These are phyloP conservation scores for Suhomyces tanzawaensis DNA, from an alignment of 805 yeast genomes.

Conservation along the genomic window DNA sequence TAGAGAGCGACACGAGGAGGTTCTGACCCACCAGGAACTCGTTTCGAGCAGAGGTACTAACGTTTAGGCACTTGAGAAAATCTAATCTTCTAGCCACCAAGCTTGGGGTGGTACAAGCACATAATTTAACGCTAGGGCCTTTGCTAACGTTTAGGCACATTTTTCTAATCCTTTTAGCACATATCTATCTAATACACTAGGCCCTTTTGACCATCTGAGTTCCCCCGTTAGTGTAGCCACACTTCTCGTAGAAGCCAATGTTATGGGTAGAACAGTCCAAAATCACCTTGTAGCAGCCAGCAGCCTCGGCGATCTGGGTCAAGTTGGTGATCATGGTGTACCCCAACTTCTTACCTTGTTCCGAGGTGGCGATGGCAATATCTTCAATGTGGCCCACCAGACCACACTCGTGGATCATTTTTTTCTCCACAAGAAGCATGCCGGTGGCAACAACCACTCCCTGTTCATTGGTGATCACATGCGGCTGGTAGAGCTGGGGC, in stretches of 20 bases:
- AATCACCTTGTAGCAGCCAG: constrained; percentile 84
- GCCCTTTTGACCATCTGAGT: constrained; percentile 63
- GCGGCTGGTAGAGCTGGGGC: constrained; percentile 58
- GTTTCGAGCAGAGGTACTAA: constrained; percentile 18
- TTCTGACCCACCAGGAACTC: not conserved
- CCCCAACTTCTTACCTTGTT: constrained; percentile 87
- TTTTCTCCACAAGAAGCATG: constrained; percentile 72
- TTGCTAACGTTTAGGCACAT: no score
- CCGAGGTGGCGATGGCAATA: constrained; percentile 69
- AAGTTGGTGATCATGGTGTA: constrained; percentile 59
- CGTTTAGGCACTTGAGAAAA: constrained; percentile 34
- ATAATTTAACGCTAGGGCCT: no score
- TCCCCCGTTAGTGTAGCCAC: constrained; percentile 70
- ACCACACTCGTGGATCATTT: constrained; percentile 81
- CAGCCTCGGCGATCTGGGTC: constrained; percentile 52
- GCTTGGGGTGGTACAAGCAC: no score
- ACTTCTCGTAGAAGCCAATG: constrained; percentile 82
- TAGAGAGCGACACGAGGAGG: not conserved
- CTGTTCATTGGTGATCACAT: constrained; percentile 58
- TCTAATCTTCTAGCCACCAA: no score
- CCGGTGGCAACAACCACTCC: constrained; percentile 79
- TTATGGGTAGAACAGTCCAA: constrained; percentile 86
- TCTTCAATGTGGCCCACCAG: constrained; percentile 93
- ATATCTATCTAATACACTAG: constrained; percentile 7
- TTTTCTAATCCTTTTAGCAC: not conserved